These are phyloP conservation scores for Chaetomium sp. DNA, from an alignment of 2,329 filamentous ascomycete species.

Conservation along the genomic window DNA sequence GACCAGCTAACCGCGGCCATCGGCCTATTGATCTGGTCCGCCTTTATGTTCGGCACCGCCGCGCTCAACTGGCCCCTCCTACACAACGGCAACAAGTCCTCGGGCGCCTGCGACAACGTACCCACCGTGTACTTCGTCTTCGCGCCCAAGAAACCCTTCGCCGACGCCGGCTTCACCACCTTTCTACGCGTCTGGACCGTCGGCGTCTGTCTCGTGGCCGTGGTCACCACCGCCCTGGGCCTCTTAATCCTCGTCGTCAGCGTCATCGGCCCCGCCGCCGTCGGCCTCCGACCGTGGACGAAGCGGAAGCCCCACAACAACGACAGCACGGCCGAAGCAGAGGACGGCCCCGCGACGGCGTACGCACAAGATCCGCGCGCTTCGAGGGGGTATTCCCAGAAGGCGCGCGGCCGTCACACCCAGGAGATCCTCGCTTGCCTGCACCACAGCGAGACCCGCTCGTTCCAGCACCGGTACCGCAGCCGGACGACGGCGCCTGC, in stretches of 20 bases:
- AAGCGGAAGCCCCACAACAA: not conserved
- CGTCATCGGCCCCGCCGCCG: slow-evolving; percentile 13
- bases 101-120: slow-evolving; percentile 20
- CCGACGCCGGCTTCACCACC: slow-evolving; percentile 16
- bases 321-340: slow-evolving; percentile 8
- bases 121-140: slow-evolving; percentile 24
- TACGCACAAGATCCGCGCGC: slow-evolving; percentile 9
- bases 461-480: slow-evolving; percentile 18
- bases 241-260: slow-evolving; percentile 18
- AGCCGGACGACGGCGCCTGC: slow-evolving; percentile 15
- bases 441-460: slow-evolving; percentile 16
- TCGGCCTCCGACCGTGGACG: slow-evolving; percentile 7
- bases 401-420: slow-evolving; percentile 18
- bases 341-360: slow-evolving; percentile 5
- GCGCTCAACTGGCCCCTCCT: slow-evolving; percentile 24
- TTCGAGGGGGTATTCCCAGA: slow-evolving; percentile 16
- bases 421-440: slow-evolving; percentile 22
- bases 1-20: slow-evolving; percentile 22
- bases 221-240: slow-evolving; percentile 20
- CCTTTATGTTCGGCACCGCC: slow-evolving; percentile 24
- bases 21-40: slow-evolving; percentile 22
- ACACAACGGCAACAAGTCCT: slow-evolving; percentile 20
- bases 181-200: slow-evolving; percentile 23
- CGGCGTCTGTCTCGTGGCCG: slow-evolving; percentile 20
- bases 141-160: slow-evolving; percentile 23